Base-by-base conservation (phyloP, 768 basidiomycete species). In the Tylopilus balloui region DNA sequence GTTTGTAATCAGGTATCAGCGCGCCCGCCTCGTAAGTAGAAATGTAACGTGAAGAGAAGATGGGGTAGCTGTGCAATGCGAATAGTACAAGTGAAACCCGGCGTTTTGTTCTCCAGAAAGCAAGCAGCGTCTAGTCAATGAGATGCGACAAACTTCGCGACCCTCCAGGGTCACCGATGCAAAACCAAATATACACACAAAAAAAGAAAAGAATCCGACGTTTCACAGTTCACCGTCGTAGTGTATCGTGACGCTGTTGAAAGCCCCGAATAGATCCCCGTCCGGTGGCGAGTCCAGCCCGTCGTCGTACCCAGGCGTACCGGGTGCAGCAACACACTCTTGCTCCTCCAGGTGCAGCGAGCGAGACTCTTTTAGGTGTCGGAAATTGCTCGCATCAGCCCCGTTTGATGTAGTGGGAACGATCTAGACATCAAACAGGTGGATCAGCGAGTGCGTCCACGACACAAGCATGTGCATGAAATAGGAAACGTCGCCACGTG, bases 261-360 rank as follows among this genome's bases (percentile, higher is more conserved):
- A 96, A 39, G 79, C 86, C 44, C 81, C 84, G 71, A 95, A 95
- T 58, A 90, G 69, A 68, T 93, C 91, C 53, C 71, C 72, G 48
- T 77, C 77, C 37, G 71, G 66, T 48, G 66, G 53, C 51, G 69
- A 55, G 48, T 76, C 76, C 62, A 74, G 61, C 45, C 76, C 73
- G 47, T 74, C 75, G 41, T 75, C 72, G 31, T 64, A 63, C 1
- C 73, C 71, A 15, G 73, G 71, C 3, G 73, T 75, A 14, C 71
- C 71, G 47, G 70, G 67, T 27, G 56, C 43, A 35, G 47, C 52
- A 38, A 70, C 63, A 23, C 69, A 63, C 13, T 67, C 73, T 64
- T 82, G 78, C 43, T 82, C 79, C 68, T 93, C 93, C 58, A 95
- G 78, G 67, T 96, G 92, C 61, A 97, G 77, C 53, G 90, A 93